These are phyloP conservation scores for Tetrapyrgos nigripes DNA, from an alignment of 1,284 basidiomycete species.

Conservation along the genomic window DNA sequence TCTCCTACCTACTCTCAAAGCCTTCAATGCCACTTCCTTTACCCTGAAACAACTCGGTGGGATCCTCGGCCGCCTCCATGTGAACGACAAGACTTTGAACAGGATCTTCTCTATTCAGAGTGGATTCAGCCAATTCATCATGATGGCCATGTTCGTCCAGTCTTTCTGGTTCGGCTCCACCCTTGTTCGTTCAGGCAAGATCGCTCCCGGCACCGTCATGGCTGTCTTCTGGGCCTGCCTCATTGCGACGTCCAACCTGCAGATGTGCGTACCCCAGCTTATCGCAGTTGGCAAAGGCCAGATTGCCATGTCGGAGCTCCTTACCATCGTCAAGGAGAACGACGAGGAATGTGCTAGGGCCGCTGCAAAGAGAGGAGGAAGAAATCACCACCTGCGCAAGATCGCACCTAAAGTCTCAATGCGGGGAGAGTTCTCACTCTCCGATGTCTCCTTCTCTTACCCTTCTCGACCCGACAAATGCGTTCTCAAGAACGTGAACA, in stretches of 20 bases:
- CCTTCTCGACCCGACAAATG: slow-evolving; percentile 76
- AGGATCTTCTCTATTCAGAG: slow-evolving; percentile 80
- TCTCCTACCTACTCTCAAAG: slow-evolving; percentile 93
- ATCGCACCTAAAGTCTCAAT: slow-evolving; percentile 61
- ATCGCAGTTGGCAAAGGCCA: slow-evolving; percentile 87
- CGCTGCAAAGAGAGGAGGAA: slow-evolving; percentile 22
- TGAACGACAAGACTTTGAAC: slow-evolving; percentile 62
- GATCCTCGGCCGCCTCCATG: slow-evolving; percentile 54
- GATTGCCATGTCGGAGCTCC: slow-evolving; percentile 77
- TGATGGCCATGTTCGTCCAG: slow-evolving; percentile 94
- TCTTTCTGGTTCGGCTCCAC: slow-evolving; percentile 96
- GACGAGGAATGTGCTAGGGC: slow-evolving; percentile 16
- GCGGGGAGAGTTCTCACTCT: slow-evolving; percentile 82
- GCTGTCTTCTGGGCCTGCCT: slow-evolving; percentile 97
- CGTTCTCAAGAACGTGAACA: slow-evolving; percentile 68
- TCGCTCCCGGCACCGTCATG: slow-evolving; percentile 83
- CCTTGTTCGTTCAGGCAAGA: slow-evolving; percentile 78
- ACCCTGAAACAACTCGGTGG: slow-evolving; percentile 61
- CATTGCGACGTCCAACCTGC: slow-evolving; percentile 86
- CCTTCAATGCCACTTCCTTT: slow-evolving; percentile 84
- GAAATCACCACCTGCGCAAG: slow-evolving; percentile 49
- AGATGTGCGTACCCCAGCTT: slow-evolving; percentile 85
- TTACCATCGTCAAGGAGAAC: slow-evolving; percentile 59
- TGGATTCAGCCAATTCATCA: slow-evolving; percentile 77
- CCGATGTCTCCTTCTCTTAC: slow-evolving; percentile 84